Evolutionary conservation across 1,284 basidiomycete species (phyloP).

Genomic region (Ceratobasidium sp.): DNA sequence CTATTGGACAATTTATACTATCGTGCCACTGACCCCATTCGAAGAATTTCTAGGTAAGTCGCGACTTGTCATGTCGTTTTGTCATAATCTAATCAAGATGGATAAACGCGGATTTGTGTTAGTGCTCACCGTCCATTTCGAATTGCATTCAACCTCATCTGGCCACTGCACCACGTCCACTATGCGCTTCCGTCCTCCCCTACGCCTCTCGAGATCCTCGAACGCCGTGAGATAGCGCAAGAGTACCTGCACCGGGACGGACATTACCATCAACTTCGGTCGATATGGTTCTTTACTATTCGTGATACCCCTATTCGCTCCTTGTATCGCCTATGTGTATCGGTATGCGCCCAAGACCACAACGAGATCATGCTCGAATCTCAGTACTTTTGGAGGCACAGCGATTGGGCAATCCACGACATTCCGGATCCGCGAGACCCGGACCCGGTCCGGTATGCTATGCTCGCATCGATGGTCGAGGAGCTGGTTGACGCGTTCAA

Average conservation of each 20-base stretch:
- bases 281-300: conserved; percentile 34
- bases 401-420: conserved; percentile 22
- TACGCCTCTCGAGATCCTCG: conserved; percentile 22
- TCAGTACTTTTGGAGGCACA: conserved; percentile 35
- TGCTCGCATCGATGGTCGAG: conserved; percentile 37
- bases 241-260: conserved; percentile 37
- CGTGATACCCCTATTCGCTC: conserved; percentile 37
- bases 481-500: conserved; percentile 35
- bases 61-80: background rate
- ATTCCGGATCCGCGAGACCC: conserved; percentile 39
- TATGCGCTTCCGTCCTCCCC: conserved; percentile 29
- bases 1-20: conserved; percentile 36
- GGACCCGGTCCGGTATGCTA: conserved; percentile 34
- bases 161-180: conserved; percentile 29
- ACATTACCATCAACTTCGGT: conserved; percentile 37
- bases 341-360: conserved; percentile 24
- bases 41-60: conserved; percentile 29
- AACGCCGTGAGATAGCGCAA: conserved; percentile 12
- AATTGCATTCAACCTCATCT: conserved; percentile 28
- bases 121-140: conserved; percentile 24
- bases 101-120: background rate
- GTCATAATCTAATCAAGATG: conserved; percentile 19
- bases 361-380: conserved; percentile 39
- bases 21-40: conserved; percentile 19
- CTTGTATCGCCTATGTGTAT: conserved; percentile 35